A percentile compares a stretch with the other conserved stretches of the same genome.
Conservation (phyloP, 2,329 filamentous ascomycete species). For the Neoscytalidium dimidiatum region DNA sequence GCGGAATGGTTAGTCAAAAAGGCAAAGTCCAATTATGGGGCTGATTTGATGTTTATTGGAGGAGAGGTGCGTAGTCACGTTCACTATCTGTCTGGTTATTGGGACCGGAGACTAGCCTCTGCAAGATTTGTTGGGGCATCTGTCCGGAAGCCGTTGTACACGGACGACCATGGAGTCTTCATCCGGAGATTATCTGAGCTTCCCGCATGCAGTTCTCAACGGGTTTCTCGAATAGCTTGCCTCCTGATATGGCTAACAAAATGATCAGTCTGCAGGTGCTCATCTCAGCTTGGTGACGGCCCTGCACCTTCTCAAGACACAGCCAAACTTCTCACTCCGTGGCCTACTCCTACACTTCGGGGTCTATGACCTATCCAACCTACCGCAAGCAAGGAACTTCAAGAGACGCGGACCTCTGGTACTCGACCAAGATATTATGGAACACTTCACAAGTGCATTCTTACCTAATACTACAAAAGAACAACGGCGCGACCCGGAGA, state of each 20-base stretch:
- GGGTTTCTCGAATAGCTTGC: background rate
- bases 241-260: background rate
- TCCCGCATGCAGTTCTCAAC: background rate
- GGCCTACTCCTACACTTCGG: slow-evolving; percentile 58
- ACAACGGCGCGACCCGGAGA: slow-evolving; percentile 46
- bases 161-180: too few relatives aligned
- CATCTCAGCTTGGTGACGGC: slow-evolving; percentile 51
- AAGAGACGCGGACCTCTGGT: slow-evolving; percentile 39
- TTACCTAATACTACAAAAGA: slow-evolving; percentile 45
- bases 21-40: slow-evolving; percentile 44
- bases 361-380: slow-evolving; percentile 50
- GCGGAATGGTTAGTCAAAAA: slow-evolving; percentile 56
- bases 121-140: too few relatives aligned
- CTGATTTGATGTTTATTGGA: slow-evolving; percentile 36
- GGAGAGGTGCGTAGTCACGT: slow-evolving; percentile 37
- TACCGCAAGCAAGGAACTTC: slow-evolving; percentile 41
- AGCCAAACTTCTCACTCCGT: slow-evolving; percentile 45
- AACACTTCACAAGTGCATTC: slow-evolving; percentile 49
- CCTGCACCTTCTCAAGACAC: slow-evolving; percentile 48
- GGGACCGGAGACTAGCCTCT: too few relatives aligned
- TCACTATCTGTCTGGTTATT: slow-evolving; percentile 42
- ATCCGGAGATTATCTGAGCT: too few relatives aligned
- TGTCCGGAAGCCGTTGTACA: too few relatives aligned
- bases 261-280: slow-evolving; percentile 51
- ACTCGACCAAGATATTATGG: slow-evolving; percentile 50